phyloP scores from a whole-genome alignment of 1,139 yeast species.

The Zygoascus meyerae region DNA sequence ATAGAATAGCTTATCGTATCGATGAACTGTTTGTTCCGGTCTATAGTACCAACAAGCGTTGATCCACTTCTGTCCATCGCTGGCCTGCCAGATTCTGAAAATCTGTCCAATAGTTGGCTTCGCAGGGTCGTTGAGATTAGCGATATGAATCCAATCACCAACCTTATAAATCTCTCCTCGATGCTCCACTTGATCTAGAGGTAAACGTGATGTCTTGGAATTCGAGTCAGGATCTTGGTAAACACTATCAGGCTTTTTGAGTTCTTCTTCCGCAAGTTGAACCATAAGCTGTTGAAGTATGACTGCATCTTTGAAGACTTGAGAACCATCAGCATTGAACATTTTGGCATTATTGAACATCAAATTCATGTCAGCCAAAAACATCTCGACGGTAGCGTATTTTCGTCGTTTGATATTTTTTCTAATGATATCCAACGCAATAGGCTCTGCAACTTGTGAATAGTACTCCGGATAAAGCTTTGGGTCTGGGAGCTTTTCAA shows the following conservation, averaged over 20 bases:
- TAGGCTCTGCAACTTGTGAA: slow-evolving; percentile 57
- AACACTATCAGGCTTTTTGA: slow-evolving; percentile 75
- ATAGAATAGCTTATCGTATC: slow-evolving; percentile 80
- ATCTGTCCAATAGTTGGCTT: slow-evolving; percentile 93
- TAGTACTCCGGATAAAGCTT: slow-evolving; percentile 65
- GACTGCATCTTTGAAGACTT: slow-evolving; percentile 54
- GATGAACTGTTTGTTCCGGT: slow-evolving; percentile 96
- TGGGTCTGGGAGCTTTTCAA: slow-evolving; percentile 79
- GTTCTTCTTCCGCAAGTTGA: slow-evolving; percentile 58
- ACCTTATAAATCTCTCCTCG: slow-evolving; percentile 71
- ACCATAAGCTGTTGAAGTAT: slow-evolving; percentile 58
- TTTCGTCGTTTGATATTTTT: slow-evolving; percentile 82
- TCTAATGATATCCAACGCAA: slow-evolving; percentile 75
- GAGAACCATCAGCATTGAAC: slow-evolving; percentile 55
- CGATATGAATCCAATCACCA: slow-evolving; percentile 92
- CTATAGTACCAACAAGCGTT: slow-evolving; percentile 98
- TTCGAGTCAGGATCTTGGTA: slow-evolving; percentile 56
- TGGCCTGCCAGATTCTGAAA: slow-evolving; percentile 82
- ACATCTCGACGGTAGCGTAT: slow-evolving; percentile 68
- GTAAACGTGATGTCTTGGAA: slow-evolving; percentile 56
- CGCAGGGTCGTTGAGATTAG: slow-evolving; percentile 78
- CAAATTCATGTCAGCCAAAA: slow-evolving; percentile 66
- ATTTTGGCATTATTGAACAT: slow-evolving; percentile 72
- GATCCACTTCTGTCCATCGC: slow-evolving; percentile 78
- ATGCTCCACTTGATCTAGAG: slow-evolving; percentile 68